Conservation (phyloP, 176 grass and related monocot species). For the Melocanna baccifera region DNA sequence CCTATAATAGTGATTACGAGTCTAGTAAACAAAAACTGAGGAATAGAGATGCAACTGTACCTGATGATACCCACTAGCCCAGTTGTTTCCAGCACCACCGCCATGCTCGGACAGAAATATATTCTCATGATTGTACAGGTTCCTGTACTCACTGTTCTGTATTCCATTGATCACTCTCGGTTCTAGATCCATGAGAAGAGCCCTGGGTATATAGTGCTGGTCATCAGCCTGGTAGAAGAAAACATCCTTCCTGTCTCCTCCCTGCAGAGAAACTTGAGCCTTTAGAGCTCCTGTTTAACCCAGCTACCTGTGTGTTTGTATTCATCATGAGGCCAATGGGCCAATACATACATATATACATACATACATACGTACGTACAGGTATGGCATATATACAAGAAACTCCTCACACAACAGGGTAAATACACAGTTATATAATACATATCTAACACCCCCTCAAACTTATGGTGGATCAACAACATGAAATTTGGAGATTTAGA, state of each 20-base stretch:
- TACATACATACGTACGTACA: no score
- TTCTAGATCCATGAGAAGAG: slow-evolving; percentile 94
- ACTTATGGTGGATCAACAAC: no score
- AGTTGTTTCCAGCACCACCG: slow-evolving; percentile 98
- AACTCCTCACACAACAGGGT: no score
- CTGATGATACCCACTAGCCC: slow-evolving; percentile 99
- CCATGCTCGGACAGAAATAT: slow-evolving; percentile 94
- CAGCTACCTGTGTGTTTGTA: no score
- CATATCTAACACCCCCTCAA: no score
- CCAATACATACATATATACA: no score
- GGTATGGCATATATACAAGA: no score
- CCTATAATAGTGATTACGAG: not conserved
- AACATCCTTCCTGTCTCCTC: slow-evolving; percentile 97
- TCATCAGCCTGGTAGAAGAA: slow-evolving; percentile 99
- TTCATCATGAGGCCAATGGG: no score
- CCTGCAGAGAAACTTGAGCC: slow-evolving; percentile 49
- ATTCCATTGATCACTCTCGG: slow-evolving; percentile 97
- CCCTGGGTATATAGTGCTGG: slow-evolving; percentile 95
- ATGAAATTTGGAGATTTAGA: no score
- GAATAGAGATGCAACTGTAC: slow-evolving; percentile 13
- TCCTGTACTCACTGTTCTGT: slow-evolving; percentile 93
- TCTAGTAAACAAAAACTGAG: not conserved
- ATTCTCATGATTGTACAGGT: slow-evolving; percentile 98
- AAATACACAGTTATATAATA: no score
- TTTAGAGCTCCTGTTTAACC: slow-evolving; percentile 5